A percentile compares a stretch with the other conserved stretches of the same genome.
Evolutionary conservation across 352 stramenopile genomes (phyloP).

Genomic region (Pelagophyceae sp.): DNA sequence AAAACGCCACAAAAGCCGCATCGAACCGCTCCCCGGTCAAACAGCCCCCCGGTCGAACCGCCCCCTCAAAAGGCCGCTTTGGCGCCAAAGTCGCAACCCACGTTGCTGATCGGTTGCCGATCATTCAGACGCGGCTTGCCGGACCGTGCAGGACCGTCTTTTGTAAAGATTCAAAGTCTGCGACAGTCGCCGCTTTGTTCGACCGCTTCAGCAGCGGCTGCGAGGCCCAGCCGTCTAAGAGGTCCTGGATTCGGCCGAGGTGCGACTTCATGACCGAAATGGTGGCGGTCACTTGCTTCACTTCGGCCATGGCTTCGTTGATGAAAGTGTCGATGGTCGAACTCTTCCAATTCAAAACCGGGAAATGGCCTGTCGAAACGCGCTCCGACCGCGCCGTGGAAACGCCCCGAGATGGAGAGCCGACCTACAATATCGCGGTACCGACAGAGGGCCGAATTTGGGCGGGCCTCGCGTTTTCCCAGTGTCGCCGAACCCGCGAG

Average conservation of each 20-base stretch:
- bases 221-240: slow-evolving; percentile 61
- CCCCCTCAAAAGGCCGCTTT: too few species aligned
- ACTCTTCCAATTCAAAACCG: slow-evolving; percentile 79
- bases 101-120: too few species aligned
- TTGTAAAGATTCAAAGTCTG: slow-evolving; percentile 74
- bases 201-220: slow-evolving; percentile 69
- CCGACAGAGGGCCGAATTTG: too few species aligned
- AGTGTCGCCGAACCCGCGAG: background rate
- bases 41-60: too few species aligned
- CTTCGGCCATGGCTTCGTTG: slow-evolving; percentile 70
- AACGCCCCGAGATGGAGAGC: too few species aligned
- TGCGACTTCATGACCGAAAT: slow-evolving; percentile 74
- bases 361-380: too few species aligned
- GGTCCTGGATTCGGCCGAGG: slow-evolving; percentile 60
- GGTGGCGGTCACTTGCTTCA: slow-evolving; percentile 70
- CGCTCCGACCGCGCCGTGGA: too few species aligned
- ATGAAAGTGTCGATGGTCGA: slow-evolving; percentile 80
- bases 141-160: slow-evolving; percentile 24
- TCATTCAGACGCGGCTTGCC: too few species aligned
- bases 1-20: background rate
- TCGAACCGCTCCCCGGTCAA: too few species aligned
- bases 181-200: slow-evolving; percentile 60
- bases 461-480: slow-evolving; percentile 13
- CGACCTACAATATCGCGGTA: too few species aligned
- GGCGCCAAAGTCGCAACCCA: too few species aligned